These are phyloP conservation scores for Taiwanofungus camphoratus DNA, from an alignment of 1,284 basidiomycete genomes.

Conservation along the genomic window DNA sequence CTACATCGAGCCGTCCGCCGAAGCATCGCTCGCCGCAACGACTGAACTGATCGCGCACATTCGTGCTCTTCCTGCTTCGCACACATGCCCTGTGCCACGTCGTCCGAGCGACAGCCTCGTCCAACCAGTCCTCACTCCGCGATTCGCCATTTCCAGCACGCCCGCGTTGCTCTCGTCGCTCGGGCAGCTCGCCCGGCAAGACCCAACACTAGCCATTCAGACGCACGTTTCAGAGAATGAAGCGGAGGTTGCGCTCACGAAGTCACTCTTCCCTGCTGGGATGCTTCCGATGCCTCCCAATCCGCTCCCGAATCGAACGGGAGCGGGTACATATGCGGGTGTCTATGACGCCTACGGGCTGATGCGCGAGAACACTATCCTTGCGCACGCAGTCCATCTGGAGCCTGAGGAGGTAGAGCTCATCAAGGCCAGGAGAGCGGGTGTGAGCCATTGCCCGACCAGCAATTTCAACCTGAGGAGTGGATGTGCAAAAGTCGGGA, in stretches of 20 bases:
- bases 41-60: conserved; percentile 67
- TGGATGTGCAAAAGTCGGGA: conserved; percentile 76
- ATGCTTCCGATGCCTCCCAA: conserved; percentile 15
- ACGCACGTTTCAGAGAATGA: conserved; percentile 91
- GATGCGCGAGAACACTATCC: conserved; percentile 74
- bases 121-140: conserved; percentile 88
- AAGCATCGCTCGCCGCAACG: conserved; percentile 57
- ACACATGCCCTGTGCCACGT: conserved; percentile 1
- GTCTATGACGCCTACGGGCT: conserved; percentile 84
- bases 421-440: conserved; percentile 62
- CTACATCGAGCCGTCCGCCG: conserved; percentile 68
- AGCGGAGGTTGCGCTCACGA: conserved; percentile 67
- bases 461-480: conserved; percentile 90
- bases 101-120: conserved; percentile 46
- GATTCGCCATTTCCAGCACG: conserved; percentile 93
- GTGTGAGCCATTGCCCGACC: conserved; percentile 90
- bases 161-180: conserved; percentile 63
- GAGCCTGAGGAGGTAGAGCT: conserved; percentile 69
- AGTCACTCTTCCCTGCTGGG: conserved; percentile 53
- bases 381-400: conserved; percentile 89
- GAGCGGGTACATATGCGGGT: conserved; percentile 54
- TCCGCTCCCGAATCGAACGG: conserved; percentile 1
- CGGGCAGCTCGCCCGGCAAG: conserved; percentile 49
- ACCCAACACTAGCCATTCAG: conserved; percentile 73
- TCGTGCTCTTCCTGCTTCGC: conserved; percentile 39